phyloP scores from a whole-genome alignment of 371 early-diverging fungal species.

The Fennellomyces sp. region DNA sequence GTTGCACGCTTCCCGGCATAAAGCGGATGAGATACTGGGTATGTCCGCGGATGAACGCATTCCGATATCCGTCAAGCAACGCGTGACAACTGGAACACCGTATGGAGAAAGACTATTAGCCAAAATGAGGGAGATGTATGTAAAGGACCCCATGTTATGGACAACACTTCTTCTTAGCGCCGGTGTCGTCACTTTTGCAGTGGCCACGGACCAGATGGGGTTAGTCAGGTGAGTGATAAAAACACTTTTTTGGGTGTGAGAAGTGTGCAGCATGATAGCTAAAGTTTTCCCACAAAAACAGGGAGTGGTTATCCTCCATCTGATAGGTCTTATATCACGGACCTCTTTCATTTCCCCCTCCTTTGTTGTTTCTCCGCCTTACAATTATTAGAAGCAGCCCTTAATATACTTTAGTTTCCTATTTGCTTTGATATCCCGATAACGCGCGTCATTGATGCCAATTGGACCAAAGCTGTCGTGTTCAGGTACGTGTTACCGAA shows the following conservation, averaged over 20 bases:
- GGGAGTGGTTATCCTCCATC: conserved; percentile 1
- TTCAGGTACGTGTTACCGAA: neutral
- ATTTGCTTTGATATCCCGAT: neutral
- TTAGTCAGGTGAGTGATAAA: neutral
- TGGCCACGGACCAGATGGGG: neutral
- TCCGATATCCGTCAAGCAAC: neutral
- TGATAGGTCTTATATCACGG: neutral
- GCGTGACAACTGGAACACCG: neutral
- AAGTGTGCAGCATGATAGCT: neutral
- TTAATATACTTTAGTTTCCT: no score
- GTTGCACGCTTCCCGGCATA: conserved; percentile 16
- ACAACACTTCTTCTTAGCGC: conserved; percentile 1
- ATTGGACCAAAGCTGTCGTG: neutral
- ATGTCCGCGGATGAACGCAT: conserved; percentile 3
- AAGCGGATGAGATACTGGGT: neutral
- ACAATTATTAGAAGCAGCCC: no score
- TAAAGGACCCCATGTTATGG: conserved; percentile 1
- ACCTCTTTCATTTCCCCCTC: neutral
- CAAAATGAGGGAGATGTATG: neutral
- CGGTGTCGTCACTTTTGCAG: conserved; percentile 6
- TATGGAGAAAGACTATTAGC: neutral
- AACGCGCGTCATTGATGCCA: neutral
- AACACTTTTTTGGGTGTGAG: neutral
- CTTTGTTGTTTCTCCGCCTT: neutral
- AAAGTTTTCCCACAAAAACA: neutral